Base-by-base conservation (phyloP, 495 filamentous ascomycete species). In the Aspergillus kassunensis region DNA sequence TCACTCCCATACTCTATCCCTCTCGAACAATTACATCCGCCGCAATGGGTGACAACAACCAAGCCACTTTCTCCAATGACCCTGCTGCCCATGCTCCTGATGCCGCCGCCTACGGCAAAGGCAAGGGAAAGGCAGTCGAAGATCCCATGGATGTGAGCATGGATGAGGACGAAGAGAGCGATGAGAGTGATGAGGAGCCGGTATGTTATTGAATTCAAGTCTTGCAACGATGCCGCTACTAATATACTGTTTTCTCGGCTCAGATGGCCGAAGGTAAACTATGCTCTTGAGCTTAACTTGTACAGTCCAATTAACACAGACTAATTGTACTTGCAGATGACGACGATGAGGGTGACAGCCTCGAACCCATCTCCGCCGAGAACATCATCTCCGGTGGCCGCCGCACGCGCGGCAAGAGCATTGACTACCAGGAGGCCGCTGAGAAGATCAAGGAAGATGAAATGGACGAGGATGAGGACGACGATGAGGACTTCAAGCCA, bases 361-460 rank as follows among this genome's bases (percentile, higher is more conserved):
- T 96, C 74, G 88, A 91, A 66, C 91, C 90, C 67, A 95, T 97
- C 67, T 89, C 95, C 65, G 70, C 80, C 31, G 78, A 80, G 57
- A 97, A 97, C 78, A 96, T 97, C 72, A 83, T 97, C 63, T 41
- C 54, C 8, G 76, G 71, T 51, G 87, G 87, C 63, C 80, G 86
- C 35, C 91, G 93, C 67, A 98, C 93, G 33, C 91, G 93, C 58
- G 86, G 88, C 57, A 86, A 86, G 64, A 67, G 71, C 34, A 90
- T 95, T 56, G 85, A 95, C 74, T 95, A 85, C 65, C 85, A 83
- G 57, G 86, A 90, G 67, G 88, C 88, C 9, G 86, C 85, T n/a
- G 69, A 81, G 59, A 69, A 77, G 41, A 67, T 68, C 42, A 60
- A 63, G 55, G 76, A 79, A 44, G 85, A 84, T 11, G 75, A 76